phyloP scores from a whole-genome alignment of 345 rosid species.

The Pistacia integerrima region DNA sequence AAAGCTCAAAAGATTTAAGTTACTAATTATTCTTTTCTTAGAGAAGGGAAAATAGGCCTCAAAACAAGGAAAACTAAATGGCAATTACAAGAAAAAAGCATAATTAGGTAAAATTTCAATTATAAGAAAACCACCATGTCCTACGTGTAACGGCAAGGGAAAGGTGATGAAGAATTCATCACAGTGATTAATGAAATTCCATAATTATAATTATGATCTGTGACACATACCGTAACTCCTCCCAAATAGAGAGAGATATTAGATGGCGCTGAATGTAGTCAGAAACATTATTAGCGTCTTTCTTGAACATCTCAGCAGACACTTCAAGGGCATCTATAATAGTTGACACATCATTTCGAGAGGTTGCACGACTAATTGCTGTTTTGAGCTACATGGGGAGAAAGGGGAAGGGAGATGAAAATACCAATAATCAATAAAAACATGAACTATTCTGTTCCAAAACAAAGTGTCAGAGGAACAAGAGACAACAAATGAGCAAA shows the following conservation, averaged over 20 bases:
- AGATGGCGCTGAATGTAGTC: slow-evolving; percentile 97
- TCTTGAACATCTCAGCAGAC: slow-evolving; percentile 96
- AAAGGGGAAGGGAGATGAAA: background rate
- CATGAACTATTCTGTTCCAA: background rate
- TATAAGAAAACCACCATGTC: background rate
- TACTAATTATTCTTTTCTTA: background rate
- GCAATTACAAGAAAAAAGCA: background rate
- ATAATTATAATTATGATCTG: background rate
- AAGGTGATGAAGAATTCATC: slow-evolving; percentile 17
- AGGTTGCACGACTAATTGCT: slow-evolving; percentile 89
- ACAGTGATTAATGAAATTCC: slow-evolving; percentile 8
- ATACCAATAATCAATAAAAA: slow-evolving; percentile 6
- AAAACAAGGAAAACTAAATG: background rate
- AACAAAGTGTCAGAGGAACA: background rate
- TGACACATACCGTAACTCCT: slow-evolving; percentile 69
- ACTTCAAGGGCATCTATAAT: slow-evolving; percentile 95
- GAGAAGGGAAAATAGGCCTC: background rate
- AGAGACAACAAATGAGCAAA: slow-evolving; percentile 1
- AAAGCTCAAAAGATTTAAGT: background rate
- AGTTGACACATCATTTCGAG: slow-evolving; percentile 87
- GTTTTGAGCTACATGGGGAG: slow-evolving; percentile 75
- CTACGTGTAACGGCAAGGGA: background rate
- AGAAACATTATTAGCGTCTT: slow-evolving; percentile 84
- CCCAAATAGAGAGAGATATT: slow-evolving; percentile 92
- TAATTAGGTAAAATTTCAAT: background rate